Conservation (phyloP, 805 yeast genomes). For the Brettanomyces bruxellensis region DNA sequence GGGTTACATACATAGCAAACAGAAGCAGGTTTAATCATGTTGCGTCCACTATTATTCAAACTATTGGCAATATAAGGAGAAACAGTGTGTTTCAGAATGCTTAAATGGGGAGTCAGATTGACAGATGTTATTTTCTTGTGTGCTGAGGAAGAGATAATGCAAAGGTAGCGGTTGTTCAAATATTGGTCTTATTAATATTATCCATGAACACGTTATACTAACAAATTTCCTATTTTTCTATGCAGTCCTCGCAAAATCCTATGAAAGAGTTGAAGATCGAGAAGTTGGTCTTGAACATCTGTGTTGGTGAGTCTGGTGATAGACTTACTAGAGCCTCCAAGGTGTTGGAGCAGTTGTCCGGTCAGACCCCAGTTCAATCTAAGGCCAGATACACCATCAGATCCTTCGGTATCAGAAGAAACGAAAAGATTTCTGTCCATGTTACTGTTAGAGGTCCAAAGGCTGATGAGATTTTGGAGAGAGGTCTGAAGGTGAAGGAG, state of each 20-base stretch:
- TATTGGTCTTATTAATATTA: neutral
- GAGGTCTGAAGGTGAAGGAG: constrained; percentile 99
- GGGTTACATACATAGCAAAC: no score
- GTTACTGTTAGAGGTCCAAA: constrained; percentile 99
- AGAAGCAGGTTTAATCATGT: no score
- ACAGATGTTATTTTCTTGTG: no score
- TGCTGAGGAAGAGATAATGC: no score
- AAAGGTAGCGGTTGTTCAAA: neutral
- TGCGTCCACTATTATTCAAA: no score
- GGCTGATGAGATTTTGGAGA: constrained; percentile 98
- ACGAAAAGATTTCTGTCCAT: constrained; percentile 98
- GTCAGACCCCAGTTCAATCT: constrained; percentile 99
- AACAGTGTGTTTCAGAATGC: no score
- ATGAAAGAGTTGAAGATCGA: constrained; percentile 99
- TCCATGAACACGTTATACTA: neutral
- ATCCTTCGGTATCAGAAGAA: constrained; percentile 99
- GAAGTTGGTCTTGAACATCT: constrained; percentile 98
- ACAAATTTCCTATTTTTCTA: neutral
- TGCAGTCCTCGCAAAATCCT: constrained; percentile 57
- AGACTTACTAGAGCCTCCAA: constrained; percentile 99
- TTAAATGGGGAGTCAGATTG: no score
- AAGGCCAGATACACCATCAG: constrained; percentile 99
- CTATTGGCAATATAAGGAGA: no score
- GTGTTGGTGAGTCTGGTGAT: constrained; percentile 99
- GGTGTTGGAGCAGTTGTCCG: constrained; percentile 99